Evolutionary conservation across 2,329 filamentous ascomycete genomes (phyloP).

Genomic region (Pleurostoma richardsiae): DNA sequence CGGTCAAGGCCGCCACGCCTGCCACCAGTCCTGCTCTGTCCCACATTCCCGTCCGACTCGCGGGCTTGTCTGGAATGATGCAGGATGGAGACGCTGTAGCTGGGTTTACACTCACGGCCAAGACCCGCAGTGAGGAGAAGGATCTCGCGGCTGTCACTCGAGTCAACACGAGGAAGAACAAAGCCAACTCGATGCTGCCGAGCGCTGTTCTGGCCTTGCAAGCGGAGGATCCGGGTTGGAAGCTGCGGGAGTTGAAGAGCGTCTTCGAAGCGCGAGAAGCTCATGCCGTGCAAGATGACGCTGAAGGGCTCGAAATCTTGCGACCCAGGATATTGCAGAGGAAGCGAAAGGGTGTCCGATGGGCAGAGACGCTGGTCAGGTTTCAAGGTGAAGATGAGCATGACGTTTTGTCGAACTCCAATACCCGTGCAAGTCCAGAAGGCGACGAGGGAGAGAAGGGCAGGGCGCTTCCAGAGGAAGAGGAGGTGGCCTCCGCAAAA

Average conservation of each 20-base stretch:
- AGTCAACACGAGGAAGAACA: slow-evolving; percentile 40
- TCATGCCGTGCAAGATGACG: slow-evolving; percentile 2
- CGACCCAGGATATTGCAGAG: neutral
- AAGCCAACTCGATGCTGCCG: slow-evolving; percentile 27
- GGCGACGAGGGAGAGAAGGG: slow-evolving; percentile 2
- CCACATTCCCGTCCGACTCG: slow-evolving; percentile 23
- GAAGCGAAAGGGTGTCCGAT: slow-evolving; percentile 21
- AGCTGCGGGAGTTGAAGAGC: slow-evolving; percentile 16
- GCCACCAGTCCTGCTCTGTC: slow-evolving; percentile 20
- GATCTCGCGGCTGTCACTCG: slow-evolving; percentile 34
- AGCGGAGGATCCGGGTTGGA: slow-evolving; percentile 17
- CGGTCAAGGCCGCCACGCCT: slow-evolving; percentile 14
- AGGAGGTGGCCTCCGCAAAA: neutral
- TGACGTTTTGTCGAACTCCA: neutral
- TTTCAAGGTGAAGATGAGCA: slow-evolving; percentile 15
- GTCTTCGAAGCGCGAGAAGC: slow-evolving; percentile 19
- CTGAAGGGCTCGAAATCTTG: neutral
- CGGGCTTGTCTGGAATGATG: slow-evolving; percentile 19
- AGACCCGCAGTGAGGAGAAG: slow-evolving; percentile 29
- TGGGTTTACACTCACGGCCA: slow-evolving; percentile 10
- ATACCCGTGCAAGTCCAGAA: slow-evolving; percentile 1
- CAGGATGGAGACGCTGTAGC: slow-evolving; percentile 13
- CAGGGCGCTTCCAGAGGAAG: neutral
- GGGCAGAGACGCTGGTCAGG: slow-evolving; percentile 23
- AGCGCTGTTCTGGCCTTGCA: slow-evolving; percentile 20